These are phyloP conservation scores for Bimuria novae-zelandiae DNA, from an alignment of 2,329 filamentous ascomycete species.

Conservation along the genomic window DNA sequence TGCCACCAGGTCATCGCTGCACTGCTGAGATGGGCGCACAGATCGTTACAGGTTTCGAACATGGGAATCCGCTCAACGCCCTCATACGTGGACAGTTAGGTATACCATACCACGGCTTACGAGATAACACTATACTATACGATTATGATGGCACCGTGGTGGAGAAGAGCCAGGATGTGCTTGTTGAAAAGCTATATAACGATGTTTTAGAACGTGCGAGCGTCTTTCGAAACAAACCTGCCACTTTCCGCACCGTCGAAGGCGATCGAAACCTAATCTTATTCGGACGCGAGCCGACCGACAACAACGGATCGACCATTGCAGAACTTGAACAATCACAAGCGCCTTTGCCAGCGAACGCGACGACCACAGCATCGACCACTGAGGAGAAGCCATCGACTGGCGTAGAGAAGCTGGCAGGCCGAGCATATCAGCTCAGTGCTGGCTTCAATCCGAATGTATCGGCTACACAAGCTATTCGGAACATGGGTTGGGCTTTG, in stretches of 20 bases:
- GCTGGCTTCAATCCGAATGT: conserved; percentile 70
- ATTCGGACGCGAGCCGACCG: conserved; percentile 73
- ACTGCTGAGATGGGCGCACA: conserved; percentile 98
- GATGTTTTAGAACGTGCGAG: conserved; percentile 91
- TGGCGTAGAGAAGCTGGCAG: conserved; percentile 66
- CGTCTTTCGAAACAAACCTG: conserved; percentile 81
- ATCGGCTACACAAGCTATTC: conserved; percentile 77
- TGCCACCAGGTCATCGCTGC: conserved; percentile 62
- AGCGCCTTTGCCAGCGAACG: conserved; percentile 53
- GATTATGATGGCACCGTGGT: conserved; percentile 80
- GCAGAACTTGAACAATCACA: conserved; percentile 72
- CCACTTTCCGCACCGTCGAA: conserved; percentile 72
- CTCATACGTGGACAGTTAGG: conserved; percentile 89
- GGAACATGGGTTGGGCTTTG: conserved; percentile 80
- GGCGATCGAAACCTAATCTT: conserved; percentile 83
- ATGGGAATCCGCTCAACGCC: conserved; percentile 90
- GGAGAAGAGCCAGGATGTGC: conserved; percentile 74
- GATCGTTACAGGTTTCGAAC: conserved; percentile 96
- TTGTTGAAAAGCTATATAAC: conserved; percentile 92
- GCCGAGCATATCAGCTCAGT: conserved; percentile 69
- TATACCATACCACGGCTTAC: conserved; percentile 81
- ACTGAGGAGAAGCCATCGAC: conserved; percentile 55
- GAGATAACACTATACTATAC: conserved; percentile 83
- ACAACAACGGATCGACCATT: conserved; percentile 66
- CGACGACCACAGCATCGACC: conserved; percentile 48